Percentiles rank a stretch among this genome's conserved stretches.
phyloP scores from a whole-genome alignment of 179 eudicot species.

The Carnegiea gigantea region DNA sequence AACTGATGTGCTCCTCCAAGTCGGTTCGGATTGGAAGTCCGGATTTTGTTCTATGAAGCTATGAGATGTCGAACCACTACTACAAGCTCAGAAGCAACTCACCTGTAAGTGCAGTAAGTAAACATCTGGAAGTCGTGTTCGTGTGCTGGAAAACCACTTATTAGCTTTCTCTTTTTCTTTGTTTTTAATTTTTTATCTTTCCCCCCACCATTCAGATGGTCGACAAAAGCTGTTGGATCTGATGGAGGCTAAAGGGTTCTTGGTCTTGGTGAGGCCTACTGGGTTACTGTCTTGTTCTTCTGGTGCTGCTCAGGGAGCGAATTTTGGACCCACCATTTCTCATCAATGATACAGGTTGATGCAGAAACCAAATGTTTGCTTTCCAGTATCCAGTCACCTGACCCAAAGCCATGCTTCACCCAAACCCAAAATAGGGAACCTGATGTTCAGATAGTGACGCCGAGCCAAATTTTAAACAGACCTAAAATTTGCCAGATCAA shows the following conservation, averaged over 20 bases:
- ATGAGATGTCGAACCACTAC: not conserved
- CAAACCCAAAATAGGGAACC: too few relatives aligned
- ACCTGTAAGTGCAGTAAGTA: not conserved
- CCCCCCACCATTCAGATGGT: not conserved
- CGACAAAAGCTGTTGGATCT: too few relatives aligned
- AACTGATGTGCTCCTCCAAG: not conserved
- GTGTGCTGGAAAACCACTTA: not conserved
- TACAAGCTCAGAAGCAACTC: not conserved
- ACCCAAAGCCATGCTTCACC: too few relatives aligned
- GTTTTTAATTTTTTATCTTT: not conserved
- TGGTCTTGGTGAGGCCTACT: too few relatives aligned
- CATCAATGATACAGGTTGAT: not conserved
- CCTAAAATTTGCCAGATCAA: too few relatives aligned
- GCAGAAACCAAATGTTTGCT: too few relatives aligned
- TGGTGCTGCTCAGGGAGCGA: not conserved
- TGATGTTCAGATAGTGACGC: too few relatives aligned
- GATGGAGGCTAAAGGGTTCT: not conserved
- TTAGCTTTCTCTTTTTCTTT: not conserved
- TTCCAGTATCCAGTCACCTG: too few relatives aligned
- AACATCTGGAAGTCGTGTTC: not conserved
- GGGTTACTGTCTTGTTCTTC: too few relatives aligned
- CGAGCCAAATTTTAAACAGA: too few relatives aligned
- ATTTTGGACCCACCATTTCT: not conserved
- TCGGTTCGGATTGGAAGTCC: not conserved
- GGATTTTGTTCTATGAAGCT: not conserved